Base-by-base conservation (phyloP, 2,329 filamentous ascomycete species). In the Hypoxylon sp. region DNA sequence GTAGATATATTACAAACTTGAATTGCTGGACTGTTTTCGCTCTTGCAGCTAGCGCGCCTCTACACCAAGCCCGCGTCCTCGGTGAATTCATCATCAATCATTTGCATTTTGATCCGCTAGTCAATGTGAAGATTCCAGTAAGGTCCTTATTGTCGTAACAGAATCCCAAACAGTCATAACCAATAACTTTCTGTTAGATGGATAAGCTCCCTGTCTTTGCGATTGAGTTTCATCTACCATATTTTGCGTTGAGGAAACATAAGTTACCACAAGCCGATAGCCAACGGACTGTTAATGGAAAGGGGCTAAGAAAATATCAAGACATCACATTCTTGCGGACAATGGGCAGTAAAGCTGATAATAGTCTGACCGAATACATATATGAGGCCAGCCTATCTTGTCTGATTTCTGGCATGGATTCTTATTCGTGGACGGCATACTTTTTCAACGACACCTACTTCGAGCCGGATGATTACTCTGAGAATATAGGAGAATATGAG, bases 381-480 rank as follows among this genome's bases (percentile, higher is more conserved):
- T 67, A 67, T 14, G 52, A 67, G 30, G 46, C 61, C 5, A 58
- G 55, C 0, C 1, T 64, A 27, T 67, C 65, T 9, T 59, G 39
- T 25, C 23, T 67, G 9, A 41, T 67, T 25, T 61, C 45, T 21
- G 65, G 65, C 2, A 46, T 32, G 30, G 52, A 46, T 27, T 25
- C 21, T 16, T 34, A 34, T 21, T 64, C 61, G 3, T 67, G 65
- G 65, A 14, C 50, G 1, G 65, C 46, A 3, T 54, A 64, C 21
- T 30, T 64, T 9, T 61, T 67, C 14, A 56, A 57, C n/a, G 65
- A 67, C 19, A 16, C 32, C 3, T 67, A 67, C 25, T 67, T 64
- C 8, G 56, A 58, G 19, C 21, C 19, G 9, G 52, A 61, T 14
- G 61, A 56, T 16, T 29, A 58, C n/a, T 16, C 47, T 0, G 61